These are phyloP conservation scores for Talaromyces rugulosus DNA, from an alignment of 2,329 filamentous ascomycete species.

Conservation along the genomic window DNA sequence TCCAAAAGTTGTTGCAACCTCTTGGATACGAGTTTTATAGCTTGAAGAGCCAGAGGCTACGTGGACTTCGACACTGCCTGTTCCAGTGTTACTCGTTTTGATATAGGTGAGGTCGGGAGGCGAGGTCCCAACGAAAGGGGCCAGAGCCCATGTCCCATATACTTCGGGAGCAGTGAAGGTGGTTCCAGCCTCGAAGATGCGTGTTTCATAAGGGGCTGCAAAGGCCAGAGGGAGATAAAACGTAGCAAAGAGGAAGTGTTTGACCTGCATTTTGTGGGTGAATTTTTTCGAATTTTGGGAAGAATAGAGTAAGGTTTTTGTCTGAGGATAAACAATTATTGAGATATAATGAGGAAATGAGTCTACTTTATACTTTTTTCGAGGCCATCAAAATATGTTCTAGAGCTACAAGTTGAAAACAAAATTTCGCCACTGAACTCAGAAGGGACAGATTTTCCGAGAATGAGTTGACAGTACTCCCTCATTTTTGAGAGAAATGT, in stretches of 20 bases:
- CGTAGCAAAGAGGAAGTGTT: neutral
- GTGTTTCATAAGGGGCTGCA: neutral
- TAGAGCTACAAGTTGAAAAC: neutral
- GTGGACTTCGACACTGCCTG: slow-evolving; percentile 16
- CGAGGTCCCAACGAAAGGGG: neutral
- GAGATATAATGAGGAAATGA: neutral
- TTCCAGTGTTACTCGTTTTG: slow-evolving; percentile 16
- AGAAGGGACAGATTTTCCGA: neutral
- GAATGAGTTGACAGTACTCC: neutral
- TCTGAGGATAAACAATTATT: neutral
- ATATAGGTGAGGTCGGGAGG: slow-evolving; percentile 13
- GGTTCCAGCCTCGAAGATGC: neutral
- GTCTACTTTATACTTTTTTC: neutral
- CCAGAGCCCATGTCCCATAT: neutral
- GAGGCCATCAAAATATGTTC: neutral
- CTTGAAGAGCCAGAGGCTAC: slow-evolving; percentile 13
- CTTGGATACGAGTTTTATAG: slow-evolving; percentile 55
- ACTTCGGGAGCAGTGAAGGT: neutral
- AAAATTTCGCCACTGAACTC: neutral
- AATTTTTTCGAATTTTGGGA: neutral
- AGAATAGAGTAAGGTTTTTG: neutral
- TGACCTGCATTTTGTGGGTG: neutral
- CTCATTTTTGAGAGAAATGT: neutral
- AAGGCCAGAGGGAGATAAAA: neutral
- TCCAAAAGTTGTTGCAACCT: slow-evolving; percentile 58